Base-by-base conservation (phyloP, 345 rosid genomes). In the Hypericum androsaemum region DNA sequence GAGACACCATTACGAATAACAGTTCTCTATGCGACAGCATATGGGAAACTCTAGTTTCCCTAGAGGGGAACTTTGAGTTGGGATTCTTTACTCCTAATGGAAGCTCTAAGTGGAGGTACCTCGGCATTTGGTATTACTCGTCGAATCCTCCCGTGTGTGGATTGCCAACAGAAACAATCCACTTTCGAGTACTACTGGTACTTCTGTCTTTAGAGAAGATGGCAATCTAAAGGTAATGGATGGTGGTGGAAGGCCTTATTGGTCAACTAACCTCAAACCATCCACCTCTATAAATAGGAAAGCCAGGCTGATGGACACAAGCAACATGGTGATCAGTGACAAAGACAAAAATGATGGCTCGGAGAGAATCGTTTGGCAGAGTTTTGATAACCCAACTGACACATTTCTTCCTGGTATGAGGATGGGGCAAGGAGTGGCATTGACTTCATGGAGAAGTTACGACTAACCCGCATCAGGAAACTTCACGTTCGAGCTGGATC, bases 401-500 rank as follows among this genome's bases (percentile, higher is more conserved):
- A 76, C 84, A 5, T 78, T 78, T 64, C 77, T 81, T 56, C 73
- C 77, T 8, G 83, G 86, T 40, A 81, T 81, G 88, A 72, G 22
- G 41, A 73, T 83, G 74, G 55, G 60, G 50, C 63, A 55, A 42
- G 51, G 64, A 1, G 22, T 71, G 50, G 54, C 47, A 1, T 50
- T 81, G 44, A 65, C 68, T 64, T 83, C 88, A 8, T 86, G 92
- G 88, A 64, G 47, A 51, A 68, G 76, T 46, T 22, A 9, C 15
- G 58, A 66, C 38, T 80, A 86, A 45, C 95, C 95, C 5, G 56
- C 75, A 11, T 62, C 69, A n/a, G 92, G 95, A 43, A 64, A 72
- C 64, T 86, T 73, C 68, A 66, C 70, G 1, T 82, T 82, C 51
- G 58, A 63, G 64, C 50, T 37, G 62, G 80, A 74, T 54, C 68